phyloP scores from a whole-genome alignment of 345 rosid genomes.

The Rhodamnia argentea region DNA sequence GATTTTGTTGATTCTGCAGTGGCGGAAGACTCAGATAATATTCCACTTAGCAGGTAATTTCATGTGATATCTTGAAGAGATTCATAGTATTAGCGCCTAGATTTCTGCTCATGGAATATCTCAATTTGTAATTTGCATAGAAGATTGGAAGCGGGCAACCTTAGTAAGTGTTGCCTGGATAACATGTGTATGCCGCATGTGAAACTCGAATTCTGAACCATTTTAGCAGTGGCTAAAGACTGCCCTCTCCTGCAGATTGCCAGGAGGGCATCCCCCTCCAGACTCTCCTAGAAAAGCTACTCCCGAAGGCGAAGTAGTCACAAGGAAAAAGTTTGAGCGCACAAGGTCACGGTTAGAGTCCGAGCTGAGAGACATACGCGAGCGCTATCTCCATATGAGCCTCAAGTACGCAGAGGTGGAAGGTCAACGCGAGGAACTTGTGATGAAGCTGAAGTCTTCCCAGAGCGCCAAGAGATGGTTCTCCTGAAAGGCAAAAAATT shows the following conservation, averaged over 20 bases:
- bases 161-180: neutral
- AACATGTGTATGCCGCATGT: neutral
- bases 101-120: neutral
- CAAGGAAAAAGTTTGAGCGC: constrained; percentile 34
- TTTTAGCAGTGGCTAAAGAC: neutral
- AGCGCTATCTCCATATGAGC: constrained; percentile 48
- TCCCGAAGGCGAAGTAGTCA: constrained; percentile 23
- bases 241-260: constrained; percentile 9
- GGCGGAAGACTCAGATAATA: neutral
- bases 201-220: neutral
- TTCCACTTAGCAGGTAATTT: neutral
- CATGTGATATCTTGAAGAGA: neutral
- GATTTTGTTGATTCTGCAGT: neutral
- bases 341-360: constrained; percentile 38
- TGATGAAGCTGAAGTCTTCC: constrained; percentile 42
- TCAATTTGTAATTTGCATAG: neutral
- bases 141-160: neutral
- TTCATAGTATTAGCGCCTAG: neutral
- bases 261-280: constrained; percentile 5
- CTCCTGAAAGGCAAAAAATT: neutral
- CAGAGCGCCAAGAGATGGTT: constrained; percentile 33
- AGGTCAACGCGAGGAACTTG: constrained; percentile 47
- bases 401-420: constrained; percentile 56
- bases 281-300: constrained; percentile 22
- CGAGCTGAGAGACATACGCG: constrained; percentile 40